Evolutionary conservation across 2,329 filamentous ascomycete genomes (phyloP).

Genomic region (Parascedosporium putredinis): DNA sequence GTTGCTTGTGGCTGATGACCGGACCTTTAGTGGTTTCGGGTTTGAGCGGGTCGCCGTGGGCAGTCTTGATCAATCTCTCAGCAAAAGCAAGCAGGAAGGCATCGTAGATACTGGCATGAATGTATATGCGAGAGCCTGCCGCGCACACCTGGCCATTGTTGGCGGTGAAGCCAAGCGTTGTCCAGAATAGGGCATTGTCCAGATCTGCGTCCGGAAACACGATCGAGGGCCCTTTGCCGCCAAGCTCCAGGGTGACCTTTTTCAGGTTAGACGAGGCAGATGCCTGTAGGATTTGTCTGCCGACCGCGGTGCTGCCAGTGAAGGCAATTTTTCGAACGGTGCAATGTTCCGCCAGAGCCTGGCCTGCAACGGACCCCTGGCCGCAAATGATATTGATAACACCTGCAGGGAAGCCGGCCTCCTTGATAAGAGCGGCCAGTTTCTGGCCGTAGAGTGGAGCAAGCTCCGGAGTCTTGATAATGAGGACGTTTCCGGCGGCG

Average conservation of each 20-base stretch:
- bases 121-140: conserved; percentile 46
- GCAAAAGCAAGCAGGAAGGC: conserved; percentile 30
- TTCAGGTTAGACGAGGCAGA: conserved; percentile 36
- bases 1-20: conserved; percentile 28
- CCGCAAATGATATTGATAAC: conserved; percentile 10
- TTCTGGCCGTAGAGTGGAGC: conserved; percentile 6
- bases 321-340: conserved; percentile 49
- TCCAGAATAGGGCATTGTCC: conserved; percentile 48
- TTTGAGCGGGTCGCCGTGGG: conserved; percentile 42
- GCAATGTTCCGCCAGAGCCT: conserved; percentile 8
- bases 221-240: conserved; percentile 37
- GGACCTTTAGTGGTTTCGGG: conserved; percentile 45
- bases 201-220: conserved; percentile 51
- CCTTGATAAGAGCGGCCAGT: conserved; percentile 6
- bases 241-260: conserved; percentile 33
- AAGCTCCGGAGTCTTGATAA: neutral
- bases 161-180: conserved; percentile 50
- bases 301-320: conserved; percentile 58
- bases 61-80: neutral
- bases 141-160: conserved; percentile 62
- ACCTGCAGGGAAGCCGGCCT: conserved; percentile 10
- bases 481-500: neutral
- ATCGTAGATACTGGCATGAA: conserved; percentile 50
- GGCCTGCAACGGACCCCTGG: conserved; percentile 3
- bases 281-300: conserved; percentile 50